phyloP scores from a whole-genome alignment of 1,139 yeast species.

The Yamadazyma jaroonii region DNA sequence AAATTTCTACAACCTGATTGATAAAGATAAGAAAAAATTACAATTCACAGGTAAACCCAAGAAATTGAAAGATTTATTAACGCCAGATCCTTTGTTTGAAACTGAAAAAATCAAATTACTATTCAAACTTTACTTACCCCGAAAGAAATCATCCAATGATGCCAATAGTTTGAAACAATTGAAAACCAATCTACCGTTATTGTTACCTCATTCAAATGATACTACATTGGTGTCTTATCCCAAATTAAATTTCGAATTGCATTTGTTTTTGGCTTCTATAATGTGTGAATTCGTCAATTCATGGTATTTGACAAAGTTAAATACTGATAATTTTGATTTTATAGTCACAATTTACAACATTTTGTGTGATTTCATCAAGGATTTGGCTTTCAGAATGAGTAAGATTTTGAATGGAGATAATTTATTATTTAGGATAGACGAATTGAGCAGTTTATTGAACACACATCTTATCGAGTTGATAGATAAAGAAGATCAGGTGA shows the following conservation, averaged over 20 bases:
- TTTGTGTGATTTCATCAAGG: constrained; percentile 28
- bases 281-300: constrained; percentile 33
- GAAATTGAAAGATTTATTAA: constrained; percentile 8
- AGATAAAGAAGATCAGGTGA: constrained; percentile 14
- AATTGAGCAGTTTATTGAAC: constrained; percentile 23
- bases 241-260: constrained; percentile 34
- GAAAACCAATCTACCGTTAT: constrained; percentile 25
- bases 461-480: constrained; percentile 24
- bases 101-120: constrained; percentile 33
- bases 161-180: constrained; percentile 22
- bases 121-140: constrained; percentile 34
- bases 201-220: constrained; percentile 16
- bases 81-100: constrained; percentile 11
- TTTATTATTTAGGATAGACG: constrained; percentile 19
- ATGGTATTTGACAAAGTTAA: constrained; percentile 40
- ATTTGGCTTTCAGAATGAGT: constrained; percentile 20
- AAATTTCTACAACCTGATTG: constrained; percentile 14
- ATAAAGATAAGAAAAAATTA: constrained; percentile 7
- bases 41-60: constrained; percentile 7
- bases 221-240: constrained; percentile 15
- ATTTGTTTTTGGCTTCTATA: constrained; percentile 34
- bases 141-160: constrained; percentile 19
- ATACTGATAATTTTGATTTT: constrained; percentile 39
- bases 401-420: constrained; percentile 13
- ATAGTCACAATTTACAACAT: constrained; percentile 27